Conservation (phyloP, 2,329 filamentous ascomycete genomes). For the Hirsutella thompsonii region DNA sequence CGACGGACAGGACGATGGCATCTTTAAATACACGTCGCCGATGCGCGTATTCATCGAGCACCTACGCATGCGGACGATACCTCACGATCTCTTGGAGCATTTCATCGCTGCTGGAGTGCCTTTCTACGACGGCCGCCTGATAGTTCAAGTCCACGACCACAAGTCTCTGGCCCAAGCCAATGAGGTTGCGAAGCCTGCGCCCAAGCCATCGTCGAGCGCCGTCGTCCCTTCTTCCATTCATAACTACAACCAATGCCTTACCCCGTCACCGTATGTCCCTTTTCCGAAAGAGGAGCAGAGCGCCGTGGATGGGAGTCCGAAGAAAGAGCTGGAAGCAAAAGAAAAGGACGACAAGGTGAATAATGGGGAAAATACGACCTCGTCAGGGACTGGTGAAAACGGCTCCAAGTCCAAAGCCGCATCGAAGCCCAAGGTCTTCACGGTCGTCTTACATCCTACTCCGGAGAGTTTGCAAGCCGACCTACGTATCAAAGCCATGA, state of each 20-base stretch:
- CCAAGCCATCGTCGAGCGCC: constrained; percentile 41
- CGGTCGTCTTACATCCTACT: constrained; percentile 77
- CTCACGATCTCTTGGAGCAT: constrained; percentile 77
- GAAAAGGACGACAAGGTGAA: constrained; percentile 18
- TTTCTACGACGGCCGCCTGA: constrained; percentile 92
- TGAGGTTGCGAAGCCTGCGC: constrained; percentile 33
- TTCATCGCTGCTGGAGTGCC: constrained; percentile 57
- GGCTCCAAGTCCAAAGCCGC: constrained; percentile 17
- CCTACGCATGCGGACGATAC: constrained; percentile 61
- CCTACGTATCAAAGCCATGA: constrained; percentile 61
- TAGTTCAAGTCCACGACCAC: constrained; percentile 88
- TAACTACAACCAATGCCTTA: constrained; percentile 81
- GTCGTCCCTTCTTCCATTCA: constrained; percentile 72
- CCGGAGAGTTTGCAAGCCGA: constrained; percentile 63
- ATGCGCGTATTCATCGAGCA: constrained; percentile 77
- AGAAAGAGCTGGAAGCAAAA: constrained; percentile 23
- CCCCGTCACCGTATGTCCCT: constrained; percentile 73
- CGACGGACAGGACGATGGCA: constrained; percentile 75
- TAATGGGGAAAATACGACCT: constrained; percentile 48
- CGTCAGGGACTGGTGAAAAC: constrained; percentile 34
- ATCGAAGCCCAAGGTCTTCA: constrained; percentile 54
- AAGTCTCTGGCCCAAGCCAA: constrained; percentile 52
- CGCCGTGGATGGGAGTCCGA: constrained; percentile 11
- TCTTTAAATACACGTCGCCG: constrained; percentile 82
- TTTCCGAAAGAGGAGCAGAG: constrained; percentile 51